Conservation (phyloP, 306 rosid genomes). For the Trifolium pratense region DNA sequence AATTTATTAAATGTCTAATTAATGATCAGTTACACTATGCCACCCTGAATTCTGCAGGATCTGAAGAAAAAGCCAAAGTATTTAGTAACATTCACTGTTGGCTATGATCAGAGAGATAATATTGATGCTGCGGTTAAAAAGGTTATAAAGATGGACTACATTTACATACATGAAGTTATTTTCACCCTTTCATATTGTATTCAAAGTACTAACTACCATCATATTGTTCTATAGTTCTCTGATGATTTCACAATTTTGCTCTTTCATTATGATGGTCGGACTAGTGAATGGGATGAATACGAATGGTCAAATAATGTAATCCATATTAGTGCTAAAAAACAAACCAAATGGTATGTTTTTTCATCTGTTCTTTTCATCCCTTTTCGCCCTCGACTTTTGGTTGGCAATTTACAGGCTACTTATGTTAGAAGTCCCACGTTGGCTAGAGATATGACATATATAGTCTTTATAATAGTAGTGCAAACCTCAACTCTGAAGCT, state of each 20-base stretch:
- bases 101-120: conserved; percentile 75
- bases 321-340: conserved; percentile 80
- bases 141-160: conserved; percentile 51
- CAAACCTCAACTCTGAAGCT: too few relatives aligned
- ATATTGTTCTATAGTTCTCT: conserved; percentile 68
- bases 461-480: too few relatives aligned
- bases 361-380: conserved; percentile 34
- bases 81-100: conserved; percentile 93
- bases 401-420: background rate
- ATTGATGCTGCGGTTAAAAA: conserved; percentile 76
- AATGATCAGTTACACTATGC: conserved; percentile 19
- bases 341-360: conserved; percentile 55
- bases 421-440: too few relatives aligned
- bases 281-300: conserved; percentile 86
- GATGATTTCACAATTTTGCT: conserved; percentile 88
- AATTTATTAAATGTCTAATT: conserved; percentile 15
- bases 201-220: conserved; percentile 48
- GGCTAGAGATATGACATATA: too few relatives aligned
- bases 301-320: conserved; percentile 93
- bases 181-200: conserved; percentile 37
- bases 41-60: conserved; percentile 69
- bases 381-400: background rate
- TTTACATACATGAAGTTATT: conserved; percentile 17
- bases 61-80: conserved; percentile 81
- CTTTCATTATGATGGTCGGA: conserved; percentile 92